These are phyloP conservation scores for Panaeolus papilionaceus DNA, from an alignment of 768 basidiomycete species.

Conservation along the genomic window DNA sequence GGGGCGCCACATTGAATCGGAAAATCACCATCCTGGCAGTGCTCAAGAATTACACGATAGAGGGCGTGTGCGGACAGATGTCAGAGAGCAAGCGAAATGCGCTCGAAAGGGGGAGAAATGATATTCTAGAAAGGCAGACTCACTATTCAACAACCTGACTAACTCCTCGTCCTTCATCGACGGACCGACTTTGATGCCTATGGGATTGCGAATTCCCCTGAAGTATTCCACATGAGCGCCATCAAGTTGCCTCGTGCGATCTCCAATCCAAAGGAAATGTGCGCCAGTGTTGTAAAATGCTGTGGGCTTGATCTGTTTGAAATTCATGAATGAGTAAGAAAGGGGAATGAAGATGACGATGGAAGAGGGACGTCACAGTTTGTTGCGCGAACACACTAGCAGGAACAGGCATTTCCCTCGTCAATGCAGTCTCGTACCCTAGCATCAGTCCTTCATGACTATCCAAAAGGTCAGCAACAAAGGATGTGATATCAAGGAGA, in stretches of 20 bases:
- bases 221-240: constrained; percentile 98
- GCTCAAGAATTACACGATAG: not conserved
- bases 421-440: constrained; percentile 91
- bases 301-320: constrained; percentile 24
- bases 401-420: constrained; percentile 64
- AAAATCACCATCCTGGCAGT: not conserved
- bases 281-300: constrained; percentile 90
- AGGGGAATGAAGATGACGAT: not conserved
- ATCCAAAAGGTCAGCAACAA: not conserved
- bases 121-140: constrained; percentile 32
- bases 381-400: constrained; percentile 22
- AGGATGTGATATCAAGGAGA: not conserved
- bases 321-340: not conserved
- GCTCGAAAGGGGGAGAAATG: not conserved
- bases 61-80: constrained; percentile 5
- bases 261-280: constrained; percentile 97
- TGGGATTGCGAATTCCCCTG: constrained; percentile 89
- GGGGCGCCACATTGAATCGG: not conserved
- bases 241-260: constrained; percentile 89
- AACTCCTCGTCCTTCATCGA: constrained; percentile 83
- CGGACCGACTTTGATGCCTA: constrained; percentile 96
- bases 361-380: not conserved
- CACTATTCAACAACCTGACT: constrained; percentile 75
- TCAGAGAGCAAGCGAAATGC: not conserved
- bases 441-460: constrained; percentile 96